These are phyloP conservation scores for Gremmenia infestans DNA, from an alignment of 2,329 filamentous ascomycete species.

Conservation along the genomic window DNA sequence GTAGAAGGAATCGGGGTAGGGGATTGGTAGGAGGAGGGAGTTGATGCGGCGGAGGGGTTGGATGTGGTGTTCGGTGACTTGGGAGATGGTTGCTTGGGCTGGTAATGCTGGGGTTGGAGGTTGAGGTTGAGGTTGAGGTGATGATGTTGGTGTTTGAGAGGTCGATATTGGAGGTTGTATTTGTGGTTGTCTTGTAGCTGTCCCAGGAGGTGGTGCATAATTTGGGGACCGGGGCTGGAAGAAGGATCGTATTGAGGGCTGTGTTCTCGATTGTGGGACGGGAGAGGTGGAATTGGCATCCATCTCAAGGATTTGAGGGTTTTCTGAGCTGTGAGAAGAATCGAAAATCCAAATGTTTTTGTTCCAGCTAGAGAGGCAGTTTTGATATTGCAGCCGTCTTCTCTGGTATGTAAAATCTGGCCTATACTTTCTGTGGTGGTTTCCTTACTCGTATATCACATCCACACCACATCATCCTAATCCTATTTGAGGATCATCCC, in stretches of 20 bases:
- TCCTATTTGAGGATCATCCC: slow-evolving; percentile 3
- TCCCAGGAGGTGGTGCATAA: slow-evolving; percentile 38
- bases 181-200: slow-evolving; percentile 8
- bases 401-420: too few species aligned
- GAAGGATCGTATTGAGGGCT: slow-evolving; percentile 59
- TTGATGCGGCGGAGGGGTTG: slow-evolving; percentile 59
- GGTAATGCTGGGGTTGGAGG: slow-evolving; percentile 30
- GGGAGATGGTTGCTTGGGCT: slow-evolving; percentile 47
- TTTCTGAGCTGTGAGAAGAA: background rate
- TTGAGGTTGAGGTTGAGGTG: slow-evolving; percentile 15
- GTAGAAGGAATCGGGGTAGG: slow-evolving; percentile 63
- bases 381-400: too few species aligned
- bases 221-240: slow-evolving; percentile 47
- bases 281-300: slow-evolving; percentile 4
- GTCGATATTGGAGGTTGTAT: slow-evolving; percentile 15
- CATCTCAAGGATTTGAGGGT: background rate
- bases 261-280: slow-evolving; percentile 22
- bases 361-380: background rate
- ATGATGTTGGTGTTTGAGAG: slow-evolving; percentile 14
- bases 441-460: background rate
- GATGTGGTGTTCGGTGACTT: slow-evolving; percentile 47
- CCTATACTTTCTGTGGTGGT: background rate
- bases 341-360: too few species aligned
- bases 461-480: background rate
- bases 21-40: slow-evolving; percentile 57